phyloP scores from a whole-genome alignment of 2,329 filamentous ascomycete species.

The Bipolaris gigantea region DNA sequence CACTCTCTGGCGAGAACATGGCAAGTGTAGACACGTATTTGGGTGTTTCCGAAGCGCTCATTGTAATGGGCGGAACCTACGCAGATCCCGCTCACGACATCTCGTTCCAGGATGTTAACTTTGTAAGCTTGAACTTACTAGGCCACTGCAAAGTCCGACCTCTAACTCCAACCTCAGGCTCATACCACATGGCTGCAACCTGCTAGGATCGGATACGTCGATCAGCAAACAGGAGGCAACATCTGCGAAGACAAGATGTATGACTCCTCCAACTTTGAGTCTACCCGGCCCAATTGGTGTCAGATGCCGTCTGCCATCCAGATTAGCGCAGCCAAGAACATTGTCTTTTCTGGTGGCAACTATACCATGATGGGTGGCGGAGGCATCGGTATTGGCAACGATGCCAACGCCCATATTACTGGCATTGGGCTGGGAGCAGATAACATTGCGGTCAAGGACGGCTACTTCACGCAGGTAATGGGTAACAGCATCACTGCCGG shows the following conservation, averaged over 20 bases:
- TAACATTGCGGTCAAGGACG: conserved; percentile 14
- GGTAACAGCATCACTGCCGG: conserved; percentile 21
- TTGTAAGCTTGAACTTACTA: conserved; percentile 11
- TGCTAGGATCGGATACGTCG: conserved; percentile 12
- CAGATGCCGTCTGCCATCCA: conserved; percentile 20
- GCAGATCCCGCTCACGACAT: conserved; percentile 17
- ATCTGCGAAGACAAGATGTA: conserved; percentile 21
- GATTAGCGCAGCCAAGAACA: conserved; percentile 20
- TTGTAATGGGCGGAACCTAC: conserved; percentile 17
- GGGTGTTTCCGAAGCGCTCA: conserved; percentile 14
- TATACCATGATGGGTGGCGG: conserved; percentile 16
- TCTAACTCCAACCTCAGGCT: conserved; percentile 10
- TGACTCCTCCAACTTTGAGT: conserved; percentile 17
- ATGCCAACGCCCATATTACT: conserved; percentile 18
- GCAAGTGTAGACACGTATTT: conserved; percentile 12
- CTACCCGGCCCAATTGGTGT: conserved; percentile 17
- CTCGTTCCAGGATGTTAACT: conserved; percentile 12
- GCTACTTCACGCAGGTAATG: conserved; percentile 20
- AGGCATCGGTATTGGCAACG: conserved; percentile 20
- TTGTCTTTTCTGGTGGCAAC: conserved; percentile 16
- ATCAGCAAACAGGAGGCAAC: conserved; percentile 19
- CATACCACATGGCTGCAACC: conserved; percentile 18
- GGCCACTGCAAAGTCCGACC: neutral
- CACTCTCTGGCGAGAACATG: conserved; percentile 17
- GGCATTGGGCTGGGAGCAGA: conserved; percentile 6